Base-by-base conservation (phyloP, 2,329 filamentous ascomycete genomes). In the Sarocladium oryzae region DNA sequence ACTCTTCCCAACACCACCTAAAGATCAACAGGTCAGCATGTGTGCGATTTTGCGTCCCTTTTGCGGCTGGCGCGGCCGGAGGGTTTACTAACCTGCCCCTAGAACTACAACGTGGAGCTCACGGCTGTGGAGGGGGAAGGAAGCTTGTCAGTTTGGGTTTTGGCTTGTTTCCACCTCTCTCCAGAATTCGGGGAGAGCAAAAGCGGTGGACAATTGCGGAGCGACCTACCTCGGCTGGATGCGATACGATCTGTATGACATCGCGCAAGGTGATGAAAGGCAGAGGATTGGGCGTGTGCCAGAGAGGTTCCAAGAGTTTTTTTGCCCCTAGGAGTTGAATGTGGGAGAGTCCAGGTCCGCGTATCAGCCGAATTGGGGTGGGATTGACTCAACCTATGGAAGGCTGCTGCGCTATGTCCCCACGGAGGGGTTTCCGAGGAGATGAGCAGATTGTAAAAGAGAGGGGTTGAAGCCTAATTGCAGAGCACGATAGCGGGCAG, bases 1-100 rank as follows among this genome's bases (percentile, higher is more conserved):
- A 68, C 89, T 95, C 72, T 95, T 95, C 56, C 89, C 89, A 64
- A 95, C 89, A 67, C 89, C 89, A 71, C 89, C 87, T 89, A 40
- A 2, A 26, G 28, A 28, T 4, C 8, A 52, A 56, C 53, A 50
- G 49, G 50, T 36, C 16, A 13, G 36, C 15, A 20, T 20, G 28
- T 35, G 21, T 3, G 16, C 20, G n/a, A 13, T 20, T 20, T 23
- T 10, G 4, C 13, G 9, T n/a, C n/a, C n/a, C n/a, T 28, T 40
- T 10, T 40, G 9, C 37, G 16, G 37, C 37, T 7, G 18, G 8
- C 8, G 37, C 16, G 61, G 70, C 65, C 57, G 57, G 56, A 56
- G 26, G 20, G 49, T 37, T 49, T 40, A 71, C 79, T 64, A 71
- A 87, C 85, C 87, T 73, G 87, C 85, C 66, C 88, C 88, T 59